A percentile compares a stretch with the other conserved stretches of the same genome.
Evolutionary conservation across 345 rosid genomes (phyloP).

Genomic region (Lepidium aucheri): DNA sequence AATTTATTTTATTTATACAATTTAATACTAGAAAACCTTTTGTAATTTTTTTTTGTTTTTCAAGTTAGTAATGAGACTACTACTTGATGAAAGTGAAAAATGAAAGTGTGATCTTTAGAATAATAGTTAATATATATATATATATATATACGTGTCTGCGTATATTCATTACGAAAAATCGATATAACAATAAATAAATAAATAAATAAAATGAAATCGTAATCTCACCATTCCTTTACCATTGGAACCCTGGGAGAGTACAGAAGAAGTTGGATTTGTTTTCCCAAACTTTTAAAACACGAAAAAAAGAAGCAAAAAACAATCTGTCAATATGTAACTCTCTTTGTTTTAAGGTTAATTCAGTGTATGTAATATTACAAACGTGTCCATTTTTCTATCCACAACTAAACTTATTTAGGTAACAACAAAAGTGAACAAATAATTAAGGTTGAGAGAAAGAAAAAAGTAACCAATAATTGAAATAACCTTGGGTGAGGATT

Average conservation of each 20-base stretch:
- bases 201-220: not conserved
- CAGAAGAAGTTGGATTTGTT: slow-evolving; percentile 37
- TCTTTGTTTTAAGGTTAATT: not conserved
- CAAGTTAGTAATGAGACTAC: not conserved
- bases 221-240: slow-evolving; percentile 54
- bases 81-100: not conserved
- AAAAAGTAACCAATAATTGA: not conserved
- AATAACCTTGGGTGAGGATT: slow-evolving; percentile 57
- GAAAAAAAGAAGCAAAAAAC: not conserved
- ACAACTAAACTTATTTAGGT: not conserved
- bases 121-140: not conserved
- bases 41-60: not conserved
- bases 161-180: too few species aligned
- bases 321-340: not conserved
- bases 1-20: not conserved
- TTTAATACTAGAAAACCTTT: not conserved
- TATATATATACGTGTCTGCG: too few species aligned
- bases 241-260: slow-evolving; percentile 32
- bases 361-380: not conserved
- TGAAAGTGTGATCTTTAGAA: not conserved
- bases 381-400: not conserved
- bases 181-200: too few species aligned
- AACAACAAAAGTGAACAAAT: slow-evolving; percentile 5
- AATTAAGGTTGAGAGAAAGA: not conserved
- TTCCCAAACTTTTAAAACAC: slow-evolving; percentile 35